Conservation (phyloP, 306 rosid species). For the Quillaja saponaria region DNA sequence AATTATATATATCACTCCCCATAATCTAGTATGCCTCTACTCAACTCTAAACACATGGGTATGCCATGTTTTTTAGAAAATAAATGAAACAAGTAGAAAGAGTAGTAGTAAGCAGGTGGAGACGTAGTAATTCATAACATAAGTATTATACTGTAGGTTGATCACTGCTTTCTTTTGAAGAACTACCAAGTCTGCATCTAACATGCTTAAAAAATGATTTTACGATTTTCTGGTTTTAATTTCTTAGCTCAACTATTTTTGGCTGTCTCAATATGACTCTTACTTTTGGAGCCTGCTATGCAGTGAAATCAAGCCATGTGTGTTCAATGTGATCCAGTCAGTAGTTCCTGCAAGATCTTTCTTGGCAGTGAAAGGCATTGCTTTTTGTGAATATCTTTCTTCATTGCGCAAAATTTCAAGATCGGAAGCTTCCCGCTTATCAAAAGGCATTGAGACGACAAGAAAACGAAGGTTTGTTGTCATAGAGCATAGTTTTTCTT, state of each 20-base stretch:
- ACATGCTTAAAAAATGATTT: not conserved
- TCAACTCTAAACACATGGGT: too few relatives aligned
- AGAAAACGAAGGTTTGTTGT: constrained; percentile 61
- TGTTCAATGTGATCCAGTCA: constrained; percentile 45
- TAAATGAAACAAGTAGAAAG: too few relatives aligned
- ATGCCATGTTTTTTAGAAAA: too few relatives aligned
- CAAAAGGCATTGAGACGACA: constrained; percentile 42
- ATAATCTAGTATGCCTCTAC: too few relatives aligned
- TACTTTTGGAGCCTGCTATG: constrained; percentile 29
- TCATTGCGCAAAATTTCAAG: constrained; percentile 70
- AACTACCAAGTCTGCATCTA: not conserved
- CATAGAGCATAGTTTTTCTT: constrained; percentile 2
- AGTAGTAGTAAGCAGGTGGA: too few relatives aligned
- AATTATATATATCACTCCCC: too few relatives aligned
- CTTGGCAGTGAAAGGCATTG: constrained; percentile 45
- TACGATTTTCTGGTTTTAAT: not conserved
- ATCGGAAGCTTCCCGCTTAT: constrained; percentile 62
- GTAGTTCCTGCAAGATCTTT: constrained; percentile 58
- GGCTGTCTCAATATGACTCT: constrained; percentile 6
- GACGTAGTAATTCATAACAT: too few relatives aligned
- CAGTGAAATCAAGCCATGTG: constrained; percentile 52
- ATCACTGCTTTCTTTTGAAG: not conserved
- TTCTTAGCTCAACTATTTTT: not conserved
- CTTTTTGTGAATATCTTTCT: constrained; percentile 68
- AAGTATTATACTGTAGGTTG: too few relatives aligned